Evolutionary conservation across 139 green algal species (phyloP), one percentile per base, ranked within the genome.

Genomic region (Limnomonas spitsbergensis): DNA sequence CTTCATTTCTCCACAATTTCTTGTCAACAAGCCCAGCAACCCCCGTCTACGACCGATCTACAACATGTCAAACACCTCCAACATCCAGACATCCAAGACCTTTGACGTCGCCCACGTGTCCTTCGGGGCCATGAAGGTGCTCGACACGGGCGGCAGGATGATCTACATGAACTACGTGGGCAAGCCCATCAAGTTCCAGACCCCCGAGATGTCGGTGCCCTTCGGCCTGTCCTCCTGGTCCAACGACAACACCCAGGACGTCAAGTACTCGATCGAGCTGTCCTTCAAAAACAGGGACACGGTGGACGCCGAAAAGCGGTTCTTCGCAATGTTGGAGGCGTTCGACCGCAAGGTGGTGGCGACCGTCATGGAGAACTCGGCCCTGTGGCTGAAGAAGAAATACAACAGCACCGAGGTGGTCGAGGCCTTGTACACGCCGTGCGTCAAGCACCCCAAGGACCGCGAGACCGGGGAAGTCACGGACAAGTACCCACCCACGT

Each of bases 371-470:
- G 20, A 34, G 39, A 66, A 78, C 39, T 66, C 72, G 26, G 66
- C n/a, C 6, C 9, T 37, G 39, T 78, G 72, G 72, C 31, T 78
- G 36, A 78, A 78, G 40, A 66, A 67, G 32, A 75, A 47, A 29
- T 29, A 27, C 26, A 4, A 4, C 6, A 26, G 4, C 32, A 75
- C 24, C 32, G 69, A 75, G 9, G 69, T 75, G 26, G 36, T 75
- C 26, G 38, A 34, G 6, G 38, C 39, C 39, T 24, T 78, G 26
- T 78, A 67, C 72, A 39, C 39, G 38, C 72, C 38, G 31, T 38
- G 14, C 39, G 6, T 78, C 26, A 32, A 52, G 32, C 42, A 75
- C 69, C 4, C 32, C 35, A 75, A 75, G 69, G 69, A 75, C 69
- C 7, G 26, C 24, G 34, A 54, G 32, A 75, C 69, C 7, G 69